phyloP scores from a whole-genome alignment of 257 asterid genomes.

The Solanum etuberosum region DNA sequence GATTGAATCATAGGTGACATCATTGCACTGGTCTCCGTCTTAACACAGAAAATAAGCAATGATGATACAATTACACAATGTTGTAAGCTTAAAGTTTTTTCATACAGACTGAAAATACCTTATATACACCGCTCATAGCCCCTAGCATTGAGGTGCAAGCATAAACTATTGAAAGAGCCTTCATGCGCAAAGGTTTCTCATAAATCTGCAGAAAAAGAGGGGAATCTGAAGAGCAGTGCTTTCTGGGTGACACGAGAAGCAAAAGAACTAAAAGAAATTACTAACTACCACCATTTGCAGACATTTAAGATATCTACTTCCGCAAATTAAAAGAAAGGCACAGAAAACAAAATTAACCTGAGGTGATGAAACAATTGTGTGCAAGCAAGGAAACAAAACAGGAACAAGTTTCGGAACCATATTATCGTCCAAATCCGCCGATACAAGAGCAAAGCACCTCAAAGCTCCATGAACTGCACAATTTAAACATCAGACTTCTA shows the following conservation, averaged over 20 bases:
- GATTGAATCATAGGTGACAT: constrained; percentile 81
- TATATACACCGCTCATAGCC: constrained; percentile 75
- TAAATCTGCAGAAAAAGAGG: constrained; percentile 44
- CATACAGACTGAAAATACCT: constrained; percentile 36
- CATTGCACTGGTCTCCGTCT: constrained; percentile 66
- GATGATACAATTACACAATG: constrained; percentile 12
- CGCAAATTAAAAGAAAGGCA: background rate
- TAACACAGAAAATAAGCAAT: constrained; percentile 14
- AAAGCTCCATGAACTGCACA: constrained; percentile 86
- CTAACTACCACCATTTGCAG: background rate
- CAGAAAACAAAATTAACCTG: constrained; percentile 38
- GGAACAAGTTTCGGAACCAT: constrained; percentile 73
- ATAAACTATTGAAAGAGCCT: constrained; percentile 73
- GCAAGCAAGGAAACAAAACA: constrained; percentile 72
- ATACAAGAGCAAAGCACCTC: constrained; percentile 82
- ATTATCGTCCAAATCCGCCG: constrained; percentile 87
- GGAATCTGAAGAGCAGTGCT: constrained; percentile 8
- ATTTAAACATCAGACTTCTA: background rate
- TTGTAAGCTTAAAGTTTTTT: constrained; percentile 5
- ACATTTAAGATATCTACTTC: background rate
- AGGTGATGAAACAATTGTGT: constrained; percentile 69
- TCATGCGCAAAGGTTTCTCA: constrained; percentile 59
- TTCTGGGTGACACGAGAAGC: background rate
- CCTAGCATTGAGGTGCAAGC: constrained; percentile 78
- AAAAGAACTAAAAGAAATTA: background rate